These are phyloP conservation scores for Luvunga scandens DNA, from an alignment of 345 rosid genomes.

Conservation along the genomic window DNA sequence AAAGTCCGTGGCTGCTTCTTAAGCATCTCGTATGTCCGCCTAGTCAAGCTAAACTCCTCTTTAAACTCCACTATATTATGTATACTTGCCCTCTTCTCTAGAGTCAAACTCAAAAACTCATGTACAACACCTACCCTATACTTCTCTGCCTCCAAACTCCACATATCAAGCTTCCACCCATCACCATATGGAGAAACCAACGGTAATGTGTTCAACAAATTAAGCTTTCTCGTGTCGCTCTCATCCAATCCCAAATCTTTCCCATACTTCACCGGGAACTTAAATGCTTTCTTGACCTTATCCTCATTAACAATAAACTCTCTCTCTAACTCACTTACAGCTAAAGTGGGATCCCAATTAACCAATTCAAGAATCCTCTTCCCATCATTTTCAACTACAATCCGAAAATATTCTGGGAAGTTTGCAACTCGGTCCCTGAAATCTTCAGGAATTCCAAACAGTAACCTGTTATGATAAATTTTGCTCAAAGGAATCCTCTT, in stretches of 20 bases:
- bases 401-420: slow-evolving; percentile 63
- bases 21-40: slow-evolving; percentile 78
- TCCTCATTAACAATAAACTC: slow-evolving; percentile 64
- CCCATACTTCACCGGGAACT: slow-evolving; percentile 66
- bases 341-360: slow-evolving; percentile 67
- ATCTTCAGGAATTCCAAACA: slow-evolving; percentile 89
- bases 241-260: slow-evolving; percentile 63
- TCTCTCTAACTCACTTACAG: slow-evolving; percentile 64
- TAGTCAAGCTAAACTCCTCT: slow-evolving; percentile 88
- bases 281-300: slow-evolving; percentile 53
- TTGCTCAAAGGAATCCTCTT: slow-evolving; percentile 71
- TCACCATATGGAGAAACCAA: slow-evolving; percentile 81
- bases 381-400: slow-evolving; percentile 55
- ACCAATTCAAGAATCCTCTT: slow-evolving; percentile 68
- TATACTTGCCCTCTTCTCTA: slow-evolving; percentile 85
- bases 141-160: slow-evolving; percentile 92
- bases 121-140: slow-evolving; percentile 78
- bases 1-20: slow-evolving; percentile 70
- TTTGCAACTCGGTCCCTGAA: slow-evolving; percentile 68
- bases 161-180: slow-evolving; percentile 55
- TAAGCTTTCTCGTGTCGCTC: slow-evolving; percentile 48
- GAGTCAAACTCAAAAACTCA: slow-evolving; percentile 84
- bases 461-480: slow-evolving; percentile 62
- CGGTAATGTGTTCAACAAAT: slow-evolving; percentile 63
- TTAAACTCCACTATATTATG: slow-evolving; percentile 91